Base-by-base conservation (phyloP, 2,329 filamentous ascomycete genomes). In the Trichoderma brevicompactum region DNA sequence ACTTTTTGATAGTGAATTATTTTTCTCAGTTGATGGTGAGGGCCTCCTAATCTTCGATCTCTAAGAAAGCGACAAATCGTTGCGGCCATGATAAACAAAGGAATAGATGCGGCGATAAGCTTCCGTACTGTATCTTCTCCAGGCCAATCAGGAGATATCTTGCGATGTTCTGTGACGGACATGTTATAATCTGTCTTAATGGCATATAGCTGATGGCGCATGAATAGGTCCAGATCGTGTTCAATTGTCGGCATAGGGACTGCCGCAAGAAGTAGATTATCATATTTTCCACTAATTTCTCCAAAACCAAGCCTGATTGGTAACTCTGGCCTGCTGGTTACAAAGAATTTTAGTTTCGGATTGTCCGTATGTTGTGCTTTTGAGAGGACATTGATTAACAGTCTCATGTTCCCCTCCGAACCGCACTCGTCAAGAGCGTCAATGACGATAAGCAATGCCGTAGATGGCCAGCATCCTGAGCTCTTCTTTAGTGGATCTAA, bases 241-340 rank as follows among this genome's bases (percentile, higher is more conserved):
- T 52, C 40, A 23, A 65, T 65, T 5, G 52, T 41, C 10, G 52
- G 5, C 2, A 17, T 32, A 1, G 65, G 19, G 10, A 66, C 59
- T 13, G 55, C 4, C 1, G 53, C 53, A 7, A 66, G 65, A 8
- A 66, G 44, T 7, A 66, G 13, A 38, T 61, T 28, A 3, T 65
- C 46, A 1, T 68, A 67, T 46, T 62, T 41, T 5, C 71, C 17
- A 65, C 49, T 10, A 9, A 77, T 71, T 5, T 69, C 9, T 0
- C 62, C 62, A 43, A 83, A 81, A 0, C 77, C 75, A 12, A 78
- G 68, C 0, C 76, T 74, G 23, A 81, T 73, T 0, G 74, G 73
- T 1, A 79, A 61, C 23, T 82, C 77, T 0, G 80, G 80, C 10
- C 80, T 72, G 49, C 79, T 82, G 0, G 80, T 82, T 0, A 82